These are phyloP conservation scores for Anthoceros angustus DNA, from an alignment of 225 moss, liverwort and hornwort genomes.

Conservation along the genomic window DNA sequence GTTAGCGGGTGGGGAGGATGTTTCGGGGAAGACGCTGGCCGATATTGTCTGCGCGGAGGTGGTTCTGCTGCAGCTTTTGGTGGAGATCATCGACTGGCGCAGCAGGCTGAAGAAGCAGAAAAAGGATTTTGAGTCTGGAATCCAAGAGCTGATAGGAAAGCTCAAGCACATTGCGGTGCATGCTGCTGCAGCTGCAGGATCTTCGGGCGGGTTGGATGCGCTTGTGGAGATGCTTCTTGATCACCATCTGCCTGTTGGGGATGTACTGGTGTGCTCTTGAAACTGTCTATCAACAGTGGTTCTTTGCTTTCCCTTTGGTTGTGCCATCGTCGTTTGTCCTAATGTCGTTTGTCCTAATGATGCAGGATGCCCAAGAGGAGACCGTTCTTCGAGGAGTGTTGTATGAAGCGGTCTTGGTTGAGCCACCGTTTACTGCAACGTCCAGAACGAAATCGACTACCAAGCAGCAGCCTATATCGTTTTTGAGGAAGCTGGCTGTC, in stretches of 20 bases:
- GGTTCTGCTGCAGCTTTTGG: conserved; percentile 17
- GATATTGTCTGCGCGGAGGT: conserved; percentile 18
- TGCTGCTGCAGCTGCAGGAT: conserved; percentile 10
- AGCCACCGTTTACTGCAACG: conserved; percentile 9
- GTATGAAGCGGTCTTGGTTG: conserved; percentile 15
- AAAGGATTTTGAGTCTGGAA: not conserved
- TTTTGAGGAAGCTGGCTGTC: conserved; percentile 25
- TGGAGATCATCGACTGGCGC: conserved; percentile 22
- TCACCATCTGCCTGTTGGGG: conserved; percentile 17
- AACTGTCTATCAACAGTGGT: not conserved
- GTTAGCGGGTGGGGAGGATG: conserved; percentile 5
- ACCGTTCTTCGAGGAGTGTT: conserved; percentile 16
- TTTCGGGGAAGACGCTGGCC: conserved; percentile 9
- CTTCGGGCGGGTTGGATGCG: conserved; percentile 11
- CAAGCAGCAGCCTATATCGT: not conserved
- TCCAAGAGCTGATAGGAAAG: conserved; percentile 12
- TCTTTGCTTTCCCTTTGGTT: not conserved
- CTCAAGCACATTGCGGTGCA: conserved; percentile 18
- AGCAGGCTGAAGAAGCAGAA: conserved; percentile 17
- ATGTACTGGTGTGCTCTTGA: conserved; percentile 15
- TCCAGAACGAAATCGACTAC: not conserved
- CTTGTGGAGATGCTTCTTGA: conserved; percentile 17
- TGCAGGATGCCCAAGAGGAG: conserved; percentile 24
- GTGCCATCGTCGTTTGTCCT: not conserved
- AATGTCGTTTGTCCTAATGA: not conserved